Percentiles rank a stretch among this genome's conserved stretches.
Evolutionary conservation across 2,329 filamentous ascomycete species (phyloP).

Genomic region (Laburnicola sp.): DNA sequence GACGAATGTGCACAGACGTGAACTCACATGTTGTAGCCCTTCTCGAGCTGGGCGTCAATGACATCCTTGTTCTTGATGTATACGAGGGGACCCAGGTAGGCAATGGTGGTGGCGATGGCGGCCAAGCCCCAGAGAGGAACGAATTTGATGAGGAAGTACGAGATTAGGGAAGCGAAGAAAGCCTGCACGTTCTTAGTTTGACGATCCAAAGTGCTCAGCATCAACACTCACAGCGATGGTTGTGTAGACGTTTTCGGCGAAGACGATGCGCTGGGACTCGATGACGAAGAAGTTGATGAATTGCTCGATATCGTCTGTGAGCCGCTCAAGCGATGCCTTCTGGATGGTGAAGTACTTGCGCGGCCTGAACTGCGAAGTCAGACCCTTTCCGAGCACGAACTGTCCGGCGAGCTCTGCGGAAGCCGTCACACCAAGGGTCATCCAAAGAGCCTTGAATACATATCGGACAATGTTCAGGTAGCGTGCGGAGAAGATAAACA

Average conservation of each 20-base stretch:
- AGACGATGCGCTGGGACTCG: slow-evolving; percentile 67
- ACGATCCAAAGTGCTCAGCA: not conserved
- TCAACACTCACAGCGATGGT: slow-evolving; percentile 59
- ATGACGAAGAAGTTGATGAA: slow-evolving; percentile 70
- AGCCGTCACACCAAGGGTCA: slow-evolving; percentile 62
- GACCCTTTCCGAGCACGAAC: slow-evolving; percentile 59
- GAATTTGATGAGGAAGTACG: slow-evolving; percentile 68
- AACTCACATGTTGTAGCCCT: slow-evolving; percentile 52
- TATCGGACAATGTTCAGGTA: slow-evolving; percentile 66
- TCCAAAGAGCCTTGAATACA: slow-evolving; percentile 62
- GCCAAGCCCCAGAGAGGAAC: slow-evolving; percentile 67
- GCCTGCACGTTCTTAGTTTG: slow-evolving; percentile 48
- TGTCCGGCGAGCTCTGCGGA: slow-evolving; percentile 61
- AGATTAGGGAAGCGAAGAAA: slow-evolving; percentile 60
- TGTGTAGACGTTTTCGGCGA: slow-evolving; percentile 65
- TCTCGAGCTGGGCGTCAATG: slow-evolving; percentile 63
- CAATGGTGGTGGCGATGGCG: slow-evolving; percentile 58
- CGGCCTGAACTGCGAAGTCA: slow-evolving; percentile 64
- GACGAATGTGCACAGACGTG: no score
- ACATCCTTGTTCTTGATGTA: slow-evolving; percentile 68
- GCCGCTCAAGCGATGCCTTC: slow-evolving; percentile 64
- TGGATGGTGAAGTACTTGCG: slow-evolving; percentile 68
- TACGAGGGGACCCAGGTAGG: slow-evolving; percentile 63
- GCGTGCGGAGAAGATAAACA: slow-evolving; percentile 64
- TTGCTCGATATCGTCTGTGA: slow-evolving; percentile 65